phyloP scores from a whole-genome alignment of 768 basidiomycete genomes.

The Imleria badia region DNA sequence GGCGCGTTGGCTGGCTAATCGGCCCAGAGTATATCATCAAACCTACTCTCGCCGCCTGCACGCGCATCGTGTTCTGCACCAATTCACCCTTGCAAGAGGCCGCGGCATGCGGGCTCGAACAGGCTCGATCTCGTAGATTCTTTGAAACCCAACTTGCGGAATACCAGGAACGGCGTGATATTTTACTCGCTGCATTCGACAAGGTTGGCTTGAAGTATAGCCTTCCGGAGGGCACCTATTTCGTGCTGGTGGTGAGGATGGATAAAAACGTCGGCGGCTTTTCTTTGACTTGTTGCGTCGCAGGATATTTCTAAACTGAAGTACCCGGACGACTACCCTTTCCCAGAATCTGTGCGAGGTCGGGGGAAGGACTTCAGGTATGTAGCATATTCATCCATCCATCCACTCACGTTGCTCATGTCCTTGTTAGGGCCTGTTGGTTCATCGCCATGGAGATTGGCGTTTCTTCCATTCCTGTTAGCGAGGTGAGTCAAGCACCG shows the following conservation, averaged over 20 bases:
- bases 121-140: constrained; percentile 68
- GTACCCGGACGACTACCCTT: constrained; percentile 83
- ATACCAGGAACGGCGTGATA: constrained; percentile 75
- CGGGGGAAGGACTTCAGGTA: constrained; percentile 88
- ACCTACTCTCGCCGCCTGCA: constrained; percentile 87
- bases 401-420: constrained; percentile 9
- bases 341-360: constrained; percentile 72
- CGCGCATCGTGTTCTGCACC: constrained; percentile 93
- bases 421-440: constrained; percentile 75
- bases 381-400: constrained; percentile 12
- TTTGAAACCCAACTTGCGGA: constrained; percentile 74
- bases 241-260: constrained; percentile 73
- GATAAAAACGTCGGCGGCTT: neutral
- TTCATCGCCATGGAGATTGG: constrained; percentile 89
- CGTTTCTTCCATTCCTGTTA: constrained; percentile 92
- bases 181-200: constrained; percentile 83
- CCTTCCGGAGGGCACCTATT: constrained; percentile 88
- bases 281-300: constrained; percentile 5
- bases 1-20: constrained; percentile 97
- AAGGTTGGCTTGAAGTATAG: constrained; percentile 81
- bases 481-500: constrained; percentile 64
- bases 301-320: constrained; percentile 76
- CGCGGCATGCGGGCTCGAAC: constrained; percentile 84
- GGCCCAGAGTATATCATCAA: constrained; percentile 79
- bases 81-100: constrained; percentile 97